These are phyloP conservation scores for Phytophthora sansomeana DNA, from an alignment of 352 stramenopile species.

Conservation along the genomic window DNA sequence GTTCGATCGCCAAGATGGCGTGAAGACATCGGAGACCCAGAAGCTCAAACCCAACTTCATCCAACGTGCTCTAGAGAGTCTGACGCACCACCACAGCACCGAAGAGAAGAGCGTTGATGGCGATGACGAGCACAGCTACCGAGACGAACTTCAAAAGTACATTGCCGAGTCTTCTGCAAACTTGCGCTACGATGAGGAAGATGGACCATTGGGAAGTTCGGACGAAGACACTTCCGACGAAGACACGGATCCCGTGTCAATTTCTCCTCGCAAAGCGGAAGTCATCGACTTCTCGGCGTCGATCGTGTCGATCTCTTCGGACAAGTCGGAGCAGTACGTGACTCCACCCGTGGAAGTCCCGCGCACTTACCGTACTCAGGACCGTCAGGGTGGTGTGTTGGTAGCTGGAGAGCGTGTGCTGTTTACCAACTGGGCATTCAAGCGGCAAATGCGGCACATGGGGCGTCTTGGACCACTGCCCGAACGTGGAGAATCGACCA, in stretches of 20 bases:
- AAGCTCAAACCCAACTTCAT: constrained; percentile 32
- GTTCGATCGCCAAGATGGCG: constrained; percentile 14
- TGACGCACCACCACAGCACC: constrained; percentile 19
- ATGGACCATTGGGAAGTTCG: constrained; percentile 14
- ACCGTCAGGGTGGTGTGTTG: constrained; percentile 39
- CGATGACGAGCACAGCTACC: constrained; percentile 32
- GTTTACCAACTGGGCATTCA: constrained; percentile 49
- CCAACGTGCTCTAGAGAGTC: constrained; percentile 21
- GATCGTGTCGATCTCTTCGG: constrained; percentile 23
- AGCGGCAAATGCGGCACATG: constrained; percentile 29
- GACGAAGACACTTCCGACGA: constrained; percentile 27
- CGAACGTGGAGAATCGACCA: constrained; percentile 18
- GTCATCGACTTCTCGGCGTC: constrained; percentile 30
- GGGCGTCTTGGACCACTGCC: constrained; percentile 26
- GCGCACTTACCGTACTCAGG: constrained; percentile 35
- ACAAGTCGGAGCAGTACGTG: constrained; percentile 25
- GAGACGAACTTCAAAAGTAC: constrained; percentile 34
- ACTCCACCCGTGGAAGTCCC: constrained; percentile 44
- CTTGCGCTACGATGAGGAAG: constrained; percentile 12
- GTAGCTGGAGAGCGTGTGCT: constrained; percentile 40
- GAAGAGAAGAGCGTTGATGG: neutral
- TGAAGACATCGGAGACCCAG: constrained; percentile 2
- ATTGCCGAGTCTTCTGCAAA: constrained; percentile 30
- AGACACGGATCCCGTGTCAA: constrained; percentile 7
- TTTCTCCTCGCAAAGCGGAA: constrained; percentile 23